Base-by-base conservation (phyloP, 164 flowering plant species). In the Saururus chinensis region DNA sequence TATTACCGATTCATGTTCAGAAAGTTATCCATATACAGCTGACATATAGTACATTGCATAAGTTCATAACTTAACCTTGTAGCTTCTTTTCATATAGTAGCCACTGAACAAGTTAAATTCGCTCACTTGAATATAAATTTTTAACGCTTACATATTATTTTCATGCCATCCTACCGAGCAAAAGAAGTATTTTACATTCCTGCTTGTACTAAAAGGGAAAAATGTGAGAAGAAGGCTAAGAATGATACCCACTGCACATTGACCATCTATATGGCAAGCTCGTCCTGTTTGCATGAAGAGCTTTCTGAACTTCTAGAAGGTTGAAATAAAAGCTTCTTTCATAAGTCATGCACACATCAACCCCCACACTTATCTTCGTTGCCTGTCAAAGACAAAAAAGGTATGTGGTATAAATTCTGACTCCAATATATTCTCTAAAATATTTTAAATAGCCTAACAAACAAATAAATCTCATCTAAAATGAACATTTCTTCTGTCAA, bases 281-380 rank as follows among this genome's bases (percentile, higher is more conserved):
- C 6, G 96, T 93, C 30, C 89, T 74, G 72, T 90, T 93, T 11
- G 97, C 97, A 79, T 90, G 99, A 70, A 93, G 95, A 62, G 97
- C 95, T 64, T 72, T 71, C 70, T 93, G 99, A 75, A 90, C 97
- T 68, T 80, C 85, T 0, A 96, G 99, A 69, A 90, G 96, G 73
- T 90, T 90, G 65, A 90, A 81, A 71, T 93, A 90, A 76, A 83
- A 85, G 1, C 65, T 69, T 59, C 91, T 77, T 78, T 93, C 99
- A 26, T 70, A 78, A 71, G 66, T 81, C 84, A 93, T 84, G 74
- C 96, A 93, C 26, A 93, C 97, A 76, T 93, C 96, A 64, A 93
- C 92, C 13, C 96, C 99, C 21, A 86, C 58, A 73, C 97, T 93
- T 1, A 82, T 81, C 75, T 89, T 88, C 9, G 97, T 85, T 64